These are phyloP conservation scores for Daldinia decipiens DNA, from an alignment of 495 filamentous ascomycete genomes.

Conservation along the genomic window DNA sequence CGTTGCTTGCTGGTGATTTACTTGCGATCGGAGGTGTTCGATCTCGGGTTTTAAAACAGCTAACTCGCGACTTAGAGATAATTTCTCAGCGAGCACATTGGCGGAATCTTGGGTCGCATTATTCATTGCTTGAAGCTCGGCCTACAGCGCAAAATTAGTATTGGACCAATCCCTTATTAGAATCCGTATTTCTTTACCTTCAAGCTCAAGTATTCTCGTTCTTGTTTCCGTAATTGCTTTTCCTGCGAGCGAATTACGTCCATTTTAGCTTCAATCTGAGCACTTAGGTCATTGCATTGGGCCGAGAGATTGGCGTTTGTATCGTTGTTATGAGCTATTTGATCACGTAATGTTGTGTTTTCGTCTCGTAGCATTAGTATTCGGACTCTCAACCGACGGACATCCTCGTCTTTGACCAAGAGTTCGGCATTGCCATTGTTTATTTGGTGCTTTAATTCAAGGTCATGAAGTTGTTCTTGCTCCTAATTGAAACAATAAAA, in stretches of 20 bases:
- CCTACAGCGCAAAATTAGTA: conserved; percentile 56
- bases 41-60: conserved; percentile 76
- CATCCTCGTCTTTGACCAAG: conserved; percentile 73
- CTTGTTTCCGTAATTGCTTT: conserved; percentile 63
- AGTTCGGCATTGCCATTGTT: conserved; percentile 65
- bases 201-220: conserved; percentile 71
- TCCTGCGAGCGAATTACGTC: conserved; percentile 67
- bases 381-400: conserved; percentile 71
- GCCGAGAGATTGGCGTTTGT: conserved; percentile 69
- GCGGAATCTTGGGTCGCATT: conserved; percentile 71
- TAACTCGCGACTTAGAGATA: conserved; percentile 76
- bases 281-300: conserved; percentile 64
- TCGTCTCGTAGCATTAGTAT: conserved; percentile 76
- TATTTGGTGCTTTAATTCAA: conserved; percentile 75
- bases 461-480: conserved; percentile 52
- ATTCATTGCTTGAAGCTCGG: conserved; percentile 72
- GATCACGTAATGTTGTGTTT: conserved; percentile 56
- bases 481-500: conserved; percentile 37
- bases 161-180: neutral
- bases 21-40: conserved; percentile 78
- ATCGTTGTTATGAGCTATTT: conserved; percentile 58
- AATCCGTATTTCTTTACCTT: conserved; percentile 62
- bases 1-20: conserved; percentile 69
- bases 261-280: conserved; percentile 65
- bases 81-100: conserved; percentile 79